Evolutionary conservation across 371 early-diverging fungal species (phyloP).

Genomic region (Syncephalastrum monosporum): DNA sequence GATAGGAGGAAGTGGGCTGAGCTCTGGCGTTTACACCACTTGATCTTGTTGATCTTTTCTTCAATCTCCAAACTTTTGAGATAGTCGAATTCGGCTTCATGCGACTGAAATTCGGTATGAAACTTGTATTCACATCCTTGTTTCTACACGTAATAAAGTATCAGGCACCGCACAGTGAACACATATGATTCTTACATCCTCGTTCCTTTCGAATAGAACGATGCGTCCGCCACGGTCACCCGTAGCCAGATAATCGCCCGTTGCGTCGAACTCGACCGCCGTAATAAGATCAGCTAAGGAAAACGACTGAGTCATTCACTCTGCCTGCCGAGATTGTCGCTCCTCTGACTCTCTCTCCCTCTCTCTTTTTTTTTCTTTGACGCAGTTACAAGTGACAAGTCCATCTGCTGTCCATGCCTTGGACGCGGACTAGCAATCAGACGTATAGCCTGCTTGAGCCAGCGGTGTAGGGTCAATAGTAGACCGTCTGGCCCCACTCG

Average conservation of each 20-base stretch:
- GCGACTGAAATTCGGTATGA: slow-evolving; percentile 98
- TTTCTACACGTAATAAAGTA: slow-evolving; percentile 62
- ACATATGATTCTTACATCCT: slow-evolving; percentile 71
- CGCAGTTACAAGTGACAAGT: too few relatives aligned
- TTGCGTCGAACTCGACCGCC: slow-evolving; percentile 96
- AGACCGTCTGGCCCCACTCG: too few relatives aligned
- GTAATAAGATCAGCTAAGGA: slow-evolving; percentile 95
- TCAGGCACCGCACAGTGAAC: neutral
- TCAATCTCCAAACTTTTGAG: slow-evolving; percentile 99
- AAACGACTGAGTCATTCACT: too few relatives aligned
- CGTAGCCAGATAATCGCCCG: slow-evolving; percentile 96
- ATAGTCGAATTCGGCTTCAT: slow-evolving; percentile 99
- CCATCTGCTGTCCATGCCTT: too few relatives aligned
- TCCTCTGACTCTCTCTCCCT: too few relatives aligned
- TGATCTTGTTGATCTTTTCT: slow-evolving; percentile 99
- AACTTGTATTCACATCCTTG: slow-evolving; percentile 99
- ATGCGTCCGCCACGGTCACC: slow-evolving; percentile 96
- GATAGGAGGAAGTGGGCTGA: slow-evolving; percentile 95
- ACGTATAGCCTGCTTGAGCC: too few relatives aligned
- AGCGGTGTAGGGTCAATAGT: too few relatives aligned
- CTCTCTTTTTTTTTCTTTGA: too few relatives aligned
- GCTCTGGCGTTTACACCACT: slow-evolving; percentile 94
- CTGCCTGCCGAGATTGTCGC: too few relatives aligned
- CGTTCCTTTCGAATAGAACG: slow-evolving; percentile 95
- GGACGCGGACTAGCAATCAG: too few relatives aligned